Evolutionary conservation across 768 basidiomycete genomes (phyloP), one percentile per base, ranked within the genome.

Genomic region (Kwoniella europaea): DNA sequence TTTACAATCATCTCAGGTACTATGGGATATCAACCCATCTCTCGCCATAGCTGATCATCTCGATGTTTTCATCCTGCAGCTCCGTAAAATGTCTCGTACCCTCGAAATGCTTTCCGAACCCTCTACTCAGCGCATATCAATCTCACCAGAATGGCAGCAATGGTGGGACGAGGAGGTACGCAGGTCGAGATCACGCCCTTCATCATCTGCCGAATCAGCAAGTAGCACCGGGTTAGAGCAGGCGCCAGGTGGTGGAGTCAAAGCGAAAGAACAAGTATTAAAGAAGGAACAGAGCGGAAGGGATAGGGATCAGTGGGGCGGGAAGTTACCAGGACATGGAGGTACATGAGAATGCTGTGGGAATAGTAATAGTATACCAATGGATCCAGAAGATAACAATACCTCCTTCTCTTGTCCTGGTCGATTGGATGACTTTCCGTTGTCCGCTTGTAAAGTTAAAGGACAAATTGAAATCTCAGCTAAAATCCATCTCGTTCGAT

Each of bases 41-140:
- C 35, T 35, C 35, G 35, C 35, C 35, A 35, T 35, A 50, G 12
- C 46, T 50, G 12, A 50, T 50, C 13, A 10, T 10, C 46, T 50
- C 18, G 46, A 50, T 50, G n/a, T 50, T 13, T 50, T 4, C 35
- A 50, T 50, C 2, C 16, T 27, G 24, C 61, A 83, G 82, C 72
- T 83, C n/a, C 78, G 82, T 18, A 69, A 67, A 29, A 81, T 82
- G 75, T 73, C 74, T 5, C 63, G 79, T 29, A 81, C 79, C 1
- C 68, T 83, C 6, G 82, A 83, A 29, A 83, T 79, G 78, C 69
- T 83, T 6, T 76, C 75, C 24, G 70, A 75, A 12, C 65, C 70
- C 16, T 71, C 68, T 20, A 80, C 81, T 1, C 72, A 71, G 41
- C 67, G 77, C 15, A 73, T 83, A 44, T 68, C 63, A 53, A 73